Base-by-base conservation (phyloP, 2,329 filamentous ascomycete species). In the Colletotrichum sp. region DNA sequence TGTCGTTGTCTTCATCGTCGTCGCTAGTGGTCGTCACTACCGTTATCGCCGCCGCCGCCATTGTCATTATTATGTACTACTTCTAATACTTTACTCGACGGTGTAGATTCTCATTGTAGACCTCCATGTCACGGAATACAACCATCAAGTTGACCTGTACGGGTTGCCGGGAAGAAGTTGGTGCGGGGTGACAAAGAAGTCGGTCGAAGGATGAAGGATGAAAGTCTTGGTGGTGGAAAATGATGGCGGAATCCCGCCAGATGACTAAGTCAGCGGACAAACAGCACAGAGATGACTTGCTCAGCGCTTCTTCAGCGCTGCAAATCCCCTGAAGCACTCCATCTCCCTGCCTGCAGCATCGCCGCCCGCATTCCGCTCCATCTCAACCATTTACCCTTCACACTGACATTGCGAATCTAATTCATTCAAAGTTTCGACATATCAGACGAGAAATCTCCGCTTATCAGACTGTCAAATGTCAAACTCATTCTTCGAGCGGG, bases 401-500 rank as follows among this genome's bases (percentile, higher is more conserved):
- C 39, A n/a, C 9, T 48, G 39, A 48, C 39, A 48, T 48, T 5
- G 39, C 18, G 39, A 48, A n/a, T 44, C 16, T 44, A 18, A 44
- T 44, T 18, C 36, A n/a, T 52, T 52, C 44, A 16, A 15, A 18
- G 6, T 18, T 32, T 24, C 12, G 13, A 22, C 8, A 24, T 26
- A 26, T 18, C 22, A 39, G 62, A 34, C 32, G 59, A 62, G 9
- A n/a, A n/a, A 5, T 22, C 18, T 10, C 28, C 48, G 48, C 52
- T 3, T 24, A 57, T 26, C 12, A 22, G 18, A 24, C 26, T 64
- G 24, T 8, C 16, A 16, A 28, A 76, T 76, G 75, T 76, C 75
- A 24, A 75, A 76, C 13, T 76, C 68, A 9, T 80, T 79, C 2
- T 63, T 81, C 6, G 87, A 88, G 80, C 84, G 84, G 69, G 82